Conservation (phyloP, 1,139 yeast species). For the Maudiozyma humilis region DNA sequence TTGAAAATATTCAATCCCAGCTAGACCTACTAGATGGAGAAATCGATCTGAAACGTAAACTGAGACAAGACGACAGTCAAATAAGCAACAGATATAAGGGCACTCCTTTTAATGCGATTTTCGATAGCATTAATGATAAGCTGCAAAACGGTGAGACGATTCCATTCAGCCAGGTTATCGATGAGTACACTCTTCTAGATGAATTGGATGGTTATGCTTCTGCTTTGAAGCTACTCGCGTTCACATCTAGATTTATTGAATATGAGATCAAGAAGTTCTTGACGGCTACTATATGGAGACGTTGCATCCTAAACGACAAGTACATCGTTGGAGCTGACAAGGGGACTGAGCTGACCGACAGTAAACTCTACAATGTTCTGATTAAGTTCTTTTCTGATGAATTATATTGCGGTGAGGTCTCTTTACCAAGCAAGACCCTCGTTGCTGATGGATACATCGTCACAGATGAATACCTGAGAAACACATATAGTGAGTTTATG, state of each 20-base stretch:
- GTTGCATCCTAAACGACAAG: conserved; percentile 47
- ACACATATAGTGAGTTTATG: conserved; percentile 17
- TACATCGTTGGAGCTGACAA: neutral
- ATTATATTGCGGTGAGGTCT: conserved; percentile 24
- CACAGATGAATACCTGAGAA: conserved; percentile 19
- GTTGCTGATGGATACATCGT: conserved; percentile 14
- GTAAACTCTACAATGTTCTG: conserved; percentile 41
- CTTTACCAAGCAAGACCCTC: conserved; percentile 26
- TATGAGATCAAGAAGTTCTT: conserved; percentile 28
- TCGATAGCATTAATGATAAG: conserved; percentile 13
- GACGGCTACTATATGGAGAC: conserved; percentile 48
- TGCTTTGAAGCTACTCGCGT: conserved; percentile 38
- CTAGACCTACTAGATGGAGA: conserved; percentile 45
- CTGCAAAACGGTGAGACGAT: conserved; percentile 34
- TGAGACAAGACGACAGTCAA: conserved; percentile 27
- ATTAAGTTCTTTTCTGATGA: conserved; percentile 30
- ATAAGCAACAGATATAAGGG: conserved; percentile 12
- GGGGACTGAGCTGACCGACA: neutral
- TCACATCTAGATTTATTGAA: conserved; percentile 27
- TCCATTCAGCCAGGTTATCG: conserved; percentile 42
- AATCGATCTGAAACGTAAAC: conserved; percentile 33
- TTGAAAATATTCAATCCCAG: conserved; percentile 40
- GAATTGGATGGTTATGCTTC: conserved; percentile 34
- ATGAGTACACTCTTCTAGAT: conserved; percentile 47
- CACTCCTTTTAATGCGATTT: conserved; percentile 15